Percentiles rank a stretch among this genome's conserved stretches.
These are phyloP conservation scores for Neofusicoccum parvum DNA, from an alignment of 2,329 filamentous ascomycete species.

Conservation along the genomic window DNA sequence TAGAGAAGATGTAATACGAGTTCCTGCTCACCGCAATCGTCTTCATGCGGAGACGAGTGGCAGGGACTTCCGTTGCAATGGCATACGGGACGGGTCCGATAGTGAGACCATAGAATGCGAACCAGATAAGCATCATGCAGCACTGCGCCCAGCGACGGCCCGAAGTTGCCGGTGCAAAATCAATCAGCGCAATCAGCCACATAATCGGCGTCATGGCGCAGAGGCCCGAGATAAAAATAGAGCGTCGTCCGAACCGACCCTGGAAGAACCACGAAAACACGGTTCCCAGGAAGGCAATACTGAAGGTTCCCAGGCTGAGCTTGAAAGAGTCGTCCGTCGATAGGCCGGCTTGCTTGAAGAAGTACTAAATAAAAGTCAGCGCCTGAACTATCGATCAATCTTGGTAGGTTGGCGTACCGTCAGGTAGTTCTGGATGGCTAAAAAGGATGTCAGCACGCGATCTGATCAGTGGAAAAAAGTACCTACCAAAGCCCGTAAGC, in stretches of 20 bases:
- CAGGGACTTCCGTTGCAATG: conserved; percentile 80
- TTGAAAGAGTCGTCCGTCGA: conserved; percentile 44
- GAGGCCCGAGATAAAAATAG: conserved; percentile 70
- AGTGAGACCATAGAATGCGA: conserved; percentile 79
- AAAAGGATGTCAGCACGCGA: background rate
- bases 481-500: conserved; percentile 38
- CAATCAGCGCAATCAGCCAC: conserved; percentile 75
- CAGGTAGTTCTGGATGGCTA: conserved; percentile 46
- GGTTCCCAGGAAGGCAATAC: conserved; percentile 71
- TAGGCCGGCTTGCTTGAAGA: conserved; percentile 50
- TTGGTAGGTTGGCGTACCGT: conserved; percentile 25
- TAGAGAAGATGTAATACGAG: conserved; percentile 73
- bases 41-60: conserved; percentile 83
- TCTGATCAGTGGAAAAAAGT: too few relatives aligned
- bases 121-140: conserved; percentile 32
- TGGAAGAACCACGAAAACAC: conserved; percentile 80
- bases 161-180: conserved; percentile 34
- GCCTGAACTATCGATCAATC: too few relatives aligned
- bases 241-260: conserved; percentile 74
- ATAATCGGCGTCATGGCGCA: conserved; percentile 68
- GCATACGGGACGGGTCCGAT: conserved; percentile 89
- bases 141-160: background rate
- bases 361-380: conserved; percentile 34
- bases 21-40: conserved; percentile 83
- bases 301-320: conserved; percentile 56